Conservation (phyloP, 2,329 filamentous ascomycete species). For the Pseudocercospora musae region DNA sequence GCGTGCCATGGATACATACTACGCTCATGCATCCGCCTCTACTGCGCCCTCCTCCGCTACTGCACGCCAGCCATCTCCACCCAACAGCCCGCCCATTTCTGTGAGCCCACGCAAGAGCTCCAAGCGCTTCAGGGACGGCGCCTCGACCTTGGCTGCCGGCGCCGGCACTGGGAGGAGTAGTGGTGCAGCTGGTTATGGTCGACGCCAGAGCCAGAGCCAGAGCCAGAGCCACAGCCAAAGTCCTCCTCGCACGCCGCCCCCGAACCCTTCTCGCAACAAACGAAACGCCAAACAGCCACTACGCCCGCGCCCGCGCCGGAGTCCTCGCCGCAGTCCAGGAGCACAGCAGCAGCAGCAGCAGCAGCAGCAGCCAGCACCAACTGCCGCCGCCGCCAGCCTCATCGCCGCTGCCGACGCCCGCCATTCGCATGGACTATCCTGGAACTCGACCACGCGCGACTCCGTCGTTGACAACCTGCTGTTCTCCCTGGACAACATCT, state of each 20-base stretch:
- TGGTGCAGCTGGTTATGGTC: background rate
- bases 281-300: constrained; percentile 14
- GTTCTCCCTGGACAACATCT: constrained; percentile 83
- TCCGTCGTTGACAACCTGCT: constrained; percentile 96
- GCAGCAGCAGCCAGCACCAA: background rate
- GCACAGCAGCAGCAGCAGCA: background rate
- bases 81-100: constrained; percentile 3
- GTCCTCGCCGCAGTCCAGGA: constrained; percentile 6
- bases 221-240: constrained; percentile 6
- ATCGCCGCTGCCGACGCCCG: constrained; percentile 5
- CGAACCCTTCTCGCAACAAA: constrained; percentile 6
- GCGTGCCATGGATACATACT: constrained; percentile 1
- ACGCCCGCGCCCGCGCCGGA: constrained; percentile 7
- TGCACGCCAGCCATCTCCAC: constrained; percentile 1
- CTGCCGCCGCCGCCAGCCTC: background rate
- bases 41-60: background rate
- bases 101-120: constrained; percentile 1
- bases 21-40: constrained; percentile 1
- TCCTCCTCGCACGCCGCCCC: constrained; percentile 16
- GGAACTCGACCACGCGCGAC: constrained; percentile 76
- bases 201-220: background rate
- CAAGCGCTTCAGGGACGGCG: constrained; percentile 1
- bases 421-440: constrained; percentile 79
- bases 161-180: background rate
- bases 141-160: background rate